Base-by-base conservation (phyloP, 306 rosid genomes). In the Cicer arietinum region DNA sequence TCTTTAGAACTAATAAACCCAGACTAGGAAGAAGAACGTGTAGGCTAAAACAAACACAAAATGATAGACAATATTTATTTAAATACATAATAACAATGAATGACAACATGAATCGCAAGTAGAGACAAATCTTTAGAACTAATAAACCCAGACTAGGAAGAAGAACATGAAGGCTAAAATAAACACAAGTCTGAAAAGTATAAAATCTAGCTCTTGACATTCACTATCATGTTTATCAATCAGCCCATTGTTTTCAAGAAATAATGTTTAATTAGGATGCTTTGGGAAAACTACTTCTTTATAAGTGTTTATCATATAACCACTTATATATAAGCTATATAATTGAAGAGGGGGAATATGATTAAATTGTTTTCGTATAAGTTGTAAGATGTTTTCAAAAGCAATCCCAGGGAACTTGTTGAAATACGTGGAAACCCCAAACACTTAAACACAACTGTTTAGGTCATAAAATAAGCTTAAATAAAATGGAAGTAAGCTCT, bases 171-270 rank as follows among this genome's bases (percentile, higher is more conserved):
- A 30, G 14, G 68, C 6, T 52, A 77, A 71, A 74, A 45, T 69
- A 63, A 71, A 67, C 17, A 63, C 1, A 63, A 70, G 5, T 58
- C 47, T 16, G 35, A 17, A 25, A 65, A 56, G 17, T 22, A 30
- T 5, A 17, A 47, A 77, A 46, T 50, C 58, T 13, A 64, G 46
- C 71, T 67, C 53, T 54, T 65, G 71, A 37, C 11, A 13, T 20
- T 30, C 70, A 60, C 43, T 50, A 47, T 43, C 61, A 42, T 57
- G 14, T 50, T 82, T 16, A 43, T 69, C 43, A 54, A 47, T 60
- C 58, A 71, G 71, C 18, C 63, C 64, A 47, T 18, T 70, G 25
- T 6, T 76, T 57, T 62, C 42, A 81, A 53, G 22, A 62, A 61
- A 45, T 8, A 71, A 58, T 51, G 43, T 18, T 16, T 35, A 60